Percentiles rank a stretch among this genome's conserved stretches.
phyloP scores from a whole-genome alignment of 352 stramenopile genomes.

The Phytophthora syringae region DNA sequence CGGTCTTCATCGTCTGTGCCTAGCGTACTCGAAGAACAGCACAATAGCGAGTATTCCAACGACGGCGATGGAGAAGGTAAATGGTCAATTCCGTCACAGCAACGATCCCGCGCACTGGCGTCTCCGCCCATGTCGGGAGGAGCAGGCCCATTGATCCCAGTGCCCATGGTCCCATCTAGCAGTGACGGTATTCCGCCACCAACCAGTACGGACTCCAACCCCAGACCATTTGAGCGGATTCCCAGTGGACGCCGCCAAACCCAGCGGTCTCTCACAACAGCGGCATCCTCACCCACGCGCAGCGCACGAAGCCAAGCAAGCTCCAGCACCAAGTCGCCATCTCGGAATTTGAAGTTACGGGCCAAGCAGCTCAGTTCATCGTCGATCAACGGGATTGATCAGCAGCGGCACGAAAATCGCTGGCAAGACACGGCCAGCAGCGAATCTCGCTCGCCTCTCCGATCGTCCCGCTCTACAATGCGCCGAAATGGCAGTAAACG shows the following conservation, averaged over 20 bases:
- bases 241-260: slow-evolving; percentile 21
- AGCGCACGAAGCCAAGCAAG: slow-evolving; percentile 27
- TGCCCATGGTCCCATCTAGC: slow-evolving; percentile 28
- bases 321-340: slow-evolving; percentile 24
- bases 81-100: slow-evolving; percentile 32
- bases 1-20: slow-evolving; percentile 23
- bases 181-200: slow-evolving; percentile 30
- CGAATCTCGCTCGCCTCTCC: slow-evolving; percentile 29
- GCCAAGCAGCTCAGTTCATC: slow-evolving; percentile 24
- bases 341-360: slow-evolving; percentile 14
- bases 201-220: neutral
- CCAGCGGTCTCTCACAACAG: slow-evolving; percentile 20
- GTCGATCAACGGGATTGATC: slow-evolving; percentile 12
- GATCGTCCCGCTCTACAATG: slow-evolving; percentile 11
- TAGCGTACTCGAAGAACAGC: slow-evolving; percentile 11
- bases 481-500: slow-evolving; percentile 17
- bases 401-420: slow-evolving; percentile 8
- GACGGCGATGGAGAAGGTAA: slow-evolving; percentile 18
- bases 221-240: slow-evolving; percentile 21
- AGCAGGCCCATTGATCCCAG: slow-evolving; percentile 20
- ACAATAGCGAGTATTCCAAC: slow-evolving; percentile 12
- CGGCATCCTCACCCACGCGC: slow-evolving; percentile 21
- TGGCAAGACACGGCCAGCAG: slow-evolving; percentile 33
- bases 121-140: slow-evolving; percentile 26
- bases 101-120: slow-evolving; percentile 16